Base-by-base conservation (phyloP, 257 asterid genomes). In the Craterostigma plantagineum region DNA sequence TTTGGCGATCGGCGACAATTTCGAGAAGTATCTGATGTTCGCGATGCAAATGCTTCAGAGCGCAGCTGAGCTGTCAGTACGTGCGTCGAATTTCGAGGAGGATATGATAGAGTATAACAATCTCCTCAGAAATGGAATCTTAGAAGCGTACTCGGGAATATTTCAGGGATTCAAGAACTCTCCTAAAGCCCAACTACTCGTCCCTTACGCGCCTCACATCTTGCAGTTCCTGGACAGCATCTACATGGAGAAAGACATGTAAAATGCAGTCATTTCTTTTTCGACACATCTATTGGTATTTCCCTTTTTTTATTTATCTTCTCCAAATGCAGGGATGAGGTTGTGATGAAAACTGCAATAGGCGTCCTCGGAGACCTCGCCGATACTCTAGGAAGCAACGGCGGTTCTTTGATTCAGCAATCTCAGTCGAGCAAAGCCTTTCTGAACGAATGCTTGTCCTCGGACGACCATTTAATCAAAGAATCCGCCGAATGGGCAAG, bases 401-500 rank as follows among this genome's bases (percentile, higher is more conserved):
- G 84, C 11, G 75, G 77, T 55, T 59, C 91, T 48, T 73, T 83
- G 59, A 83, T 83, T 63, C 91, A 76, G 62, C 81, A 76, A 49
- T 83, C 93, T 41, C 40, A 63, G 48, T 73, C 91, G 47, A 69
- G 95, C 93, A 76, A 67, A 66, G 91, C 73, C 52, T 83, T 83
- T 52, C 61, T 83, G 57, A 76, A 63, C 54, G 95, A 83, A 40
- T 83, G 95, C 62, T 65, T 83, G 68, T 68, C 91, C 34, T 83
- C 95, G 10, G 93, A 83, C 3, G 93, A 83, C 66, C 81, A 76
- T 65, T 65, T 79, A 76, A 76, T 83, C n/a, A 83, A 79, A 63
- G 93, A 76, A 67, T 79, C 95, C 49, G 95, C 95, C 6, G 95
- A 83, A 65, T 83, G 95, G 95, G 95, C 95, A 46, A 73, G 77